Conservation (phyloP, 2,329 filamentous ascomycete species). For the Westerdykella ornata region DNA sequence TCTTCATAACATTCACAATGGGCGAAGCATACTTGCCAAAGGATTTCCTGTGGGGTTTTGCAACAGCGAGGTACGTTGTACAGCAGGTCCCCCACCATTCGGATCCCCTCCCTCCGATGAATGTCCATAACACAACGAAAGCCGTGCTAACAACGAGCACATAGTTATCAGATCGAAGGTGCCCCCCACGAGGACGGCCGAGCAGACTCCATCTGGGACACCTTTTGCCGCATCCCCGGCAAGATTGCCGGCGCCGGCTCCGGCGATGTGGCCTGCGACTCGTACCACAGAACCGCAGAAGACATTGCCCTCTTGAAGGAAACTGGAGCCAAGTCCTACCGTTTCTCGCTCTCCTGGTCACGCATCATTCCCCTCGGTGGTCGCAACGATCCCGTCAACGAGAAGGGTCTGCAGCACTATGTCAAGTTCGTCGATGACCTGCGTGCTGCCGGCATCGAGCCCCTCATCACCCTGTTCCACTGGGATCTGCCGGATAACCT, state of each 20-base stretch:
- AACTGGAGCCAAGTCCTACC: conserved; percentile 67
- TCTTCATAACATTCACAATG: conserved; percentile 18
- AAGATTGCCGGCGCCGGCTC: conserved; percentile 75
- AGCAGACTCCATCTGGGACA: conserved; percentile 80
- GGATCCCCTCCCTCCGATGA: background rate
- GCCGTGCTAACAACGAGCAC: conserved; percentile 1
- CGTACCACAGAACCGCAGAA: conserved; percentile 70
- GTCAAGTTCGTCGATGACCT: conserved; percentile 72
- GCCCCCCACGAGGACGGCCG: conserved; percentile 67
- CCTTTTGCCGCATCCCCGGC: conserved; percentile 72
- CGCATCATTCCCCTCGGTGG: conserved; percentile 82
- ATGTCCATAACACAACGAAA: conserved; percentile 15
- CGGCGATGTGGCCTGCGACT: conserved; percentile 76
- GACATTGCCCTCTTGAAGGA: conserved; percentile 73
- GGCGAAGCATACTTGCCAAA: conserved; percentile 34
- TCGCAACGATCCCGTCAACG: conserved; percentile 73
- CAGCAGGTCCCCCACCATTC: conserved; percentile 13
- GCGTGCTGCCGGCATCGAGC: conserved; percentile 66
- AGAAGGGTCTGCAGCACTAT: conserved; percentile 71
- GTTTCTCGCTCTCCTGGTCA: conserved; percentile 78
- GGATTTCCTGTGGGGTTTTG: conserved; percentile 39
- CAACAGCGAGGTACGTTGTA: conserved; percentile 37
- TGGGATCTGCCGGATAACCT: conserved; percentile 80
- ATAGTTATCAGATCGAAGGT: conserved; percentile 83
- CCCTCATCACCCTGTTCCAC: conserved; percentile 78